Conservation (phyloP, 2,329 filamentous ascomycete species). For the Paecilomyces sp. region DNA sequence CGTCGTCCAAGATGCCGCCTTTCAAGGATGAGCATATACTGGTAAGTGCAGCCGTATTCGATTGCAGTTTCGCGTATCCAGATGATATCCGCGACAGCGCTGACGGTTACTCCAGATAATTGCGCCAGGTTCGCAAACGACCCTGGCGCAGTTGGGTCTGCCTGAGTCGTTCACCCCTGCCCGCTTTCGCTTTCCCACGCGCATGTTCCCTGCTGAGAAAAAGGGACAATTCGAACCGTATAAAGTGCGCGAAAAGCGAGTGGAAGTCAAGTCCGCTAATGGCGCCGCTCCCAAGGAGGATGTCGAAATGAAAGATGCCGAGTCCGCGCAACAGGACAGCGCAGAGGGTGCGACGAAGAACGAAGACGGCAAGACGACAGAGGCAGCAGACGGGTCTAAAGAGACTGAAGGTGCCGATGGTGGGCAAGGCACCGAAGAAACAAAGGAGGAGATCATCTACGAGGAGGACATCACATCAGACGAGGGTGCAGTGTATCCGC, state of each 20-base stretch:
- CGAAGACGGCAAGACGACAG: slow-evolving; percentile 7
- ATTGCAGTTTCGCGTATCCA: background rate
- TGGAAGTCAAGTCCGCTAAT: slow-evolving; percentile 21
- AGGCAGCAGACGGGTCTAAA: slow-evolving; percentile 16
- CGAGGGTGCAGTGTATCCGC: slow-evolving; percentile 84
- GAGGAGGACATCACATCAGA: slow-evolving; percentile 84
- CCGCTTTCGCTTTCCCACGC: slow-evolving; percentile 76
- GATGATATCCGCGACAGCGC: background rate
- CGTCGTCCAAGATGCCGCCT: slow-evolving; percentile 35
- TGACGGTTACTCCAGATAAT: slow-evolving; percentile 34
- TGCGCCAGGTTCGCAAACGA: slow-evolving; percentile 71
- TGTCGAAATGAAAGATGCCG: slow-evolving; percentile 40
- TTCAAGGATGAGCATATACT: slow-evolving; percentile 49
- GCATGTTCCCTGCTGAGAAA: slow-evolving; percentile 82
- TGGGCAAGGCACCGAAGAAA: slow-evolving; percentile 13
- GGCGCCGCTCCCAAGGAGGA: slow-evolving; percentile 27
- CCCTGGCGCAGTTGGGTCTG: slow-evolving; percentile 83
- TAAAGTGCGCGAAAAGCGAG: slow-evolving; percentile 56
- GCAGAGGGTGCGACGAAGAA: slow-evolving; percentile 5
- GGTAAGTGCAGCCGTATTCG: slow-evolving; percentile 24
- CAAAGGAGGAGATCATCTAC: slow-evolving; percentile 53
- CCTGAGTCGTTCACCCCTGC: slow-evolving; percentile 87
- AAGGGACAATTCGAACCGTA: slow-evolving; percentile 74
- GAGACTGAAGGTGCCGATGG: slow-evolving; percentile 9
- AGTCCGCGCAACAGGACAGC: slow-evolving; percentile 11